Conservation (phyloP, 345 rosid species). For the Dipteronia sinensis region DNA sequence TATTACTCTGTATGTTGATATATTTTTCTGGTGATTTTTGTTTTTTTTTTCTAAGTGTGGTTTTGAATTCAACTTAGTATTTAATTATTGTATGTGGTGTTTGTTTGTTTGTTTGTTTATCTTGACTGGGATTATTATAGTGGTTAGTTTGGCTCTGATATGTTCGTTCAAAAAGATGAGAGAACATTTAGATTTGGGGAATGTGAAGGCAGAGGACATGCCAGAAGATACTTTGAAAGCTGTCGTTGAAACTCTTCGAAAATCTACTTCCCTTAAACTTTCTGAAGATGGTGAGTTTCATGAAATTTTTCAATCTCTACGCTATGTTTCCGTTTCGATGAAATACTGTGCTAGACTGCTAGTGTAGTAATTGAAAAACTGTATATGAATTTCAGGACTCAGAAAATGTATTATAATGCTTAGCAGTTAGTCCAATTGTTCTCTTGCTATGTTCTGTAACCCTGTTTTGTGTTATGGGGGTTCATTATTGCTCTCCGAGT, state of each 20-base stretch:
- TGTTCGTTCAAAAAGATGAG: slow-evolving; percentile 94
- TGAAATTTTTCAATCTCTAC: background rate
- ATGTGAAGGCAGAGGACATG: slow-evolving; percentile 67
- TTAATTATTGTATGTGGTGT: background rate
- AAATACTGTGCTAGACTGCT: background rate
- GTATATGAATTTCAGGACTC: background rate
- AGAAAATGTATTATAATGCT: background rate
- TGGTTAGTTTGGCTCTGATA: slow-evolving; percentile 87
- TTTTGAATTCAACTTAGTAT: background rate
- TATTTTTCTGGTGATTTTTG: background rate
- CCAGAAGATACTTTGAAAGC: slow-evolving; percentile 73
- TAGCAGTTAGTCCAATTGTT: background rate
- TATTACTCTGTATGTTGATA: too few relatives aligned
- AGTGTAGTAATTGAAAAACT: background rate
- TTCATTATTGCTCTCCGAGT: background rate
- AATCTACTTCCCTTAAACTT: slow-evolving; percentile 69
- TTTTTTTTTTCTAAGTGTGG: too few relatives aligned
- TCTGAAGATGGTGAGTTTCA: slow-evolving; percentile 81
- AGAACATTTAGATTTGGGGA: slow-evolving; percentile 65
- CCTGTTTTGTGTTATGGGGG: background rate
- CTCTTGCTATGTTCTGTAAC: background rate
- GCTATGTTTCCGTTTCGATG: background rate
- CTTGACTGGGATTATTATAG: slow-evolving; percentile 50
- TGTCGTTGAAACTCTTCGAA: slow-evolving; percentile 78
- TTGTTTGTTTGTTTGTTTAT: slow-evolving; percentile 6